Evolutionary conservation across 129 eudicot species (phyloP), one percentile per base, ranked within the genome.

Genomic region (Tanacetum coccineum): DNA sequence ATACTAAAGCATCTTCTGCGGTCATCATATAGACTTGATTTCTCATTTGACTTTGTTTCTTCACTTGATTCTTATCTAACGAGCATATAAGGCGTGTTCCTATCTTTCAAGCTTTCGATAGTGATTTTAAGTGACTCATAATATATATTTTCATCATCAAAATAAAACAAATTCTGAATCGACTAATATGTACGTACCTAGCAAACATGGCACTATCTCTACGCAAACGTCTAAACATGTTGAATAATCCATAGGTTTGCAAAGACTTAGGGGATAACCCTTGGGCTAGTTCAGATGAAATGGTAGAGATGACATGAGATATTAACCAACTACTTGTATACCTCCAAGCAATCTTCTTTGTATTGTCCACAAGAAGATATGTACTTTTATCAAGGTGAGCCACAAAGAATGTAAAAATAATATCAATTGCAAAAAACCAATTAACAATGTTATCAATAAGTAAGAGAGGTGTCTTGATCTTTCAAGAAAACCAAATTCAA

Each of bases 141-240:
- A n/a, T n/a, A n/a, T n/a, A n/a, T n/a, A n/a, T n/a, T n/a, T n/a
- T n/a, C n/a, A n/a, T n/a, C n/a, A 6, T 7, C 9, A 36, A 32
- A 36, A 36, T 1, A 0, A 36, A 36, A 36, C 9, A 36, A 36
- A 6, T 6, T 36, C 42, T 36, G 42, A 36, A 36, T 36, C 9
- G 9, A 36, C 42, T 36, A 45, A 30, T 26, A 0, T 14, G 62
- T 55, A 18, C 22, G 54, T 74, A 89, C 96, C 93, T 83, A 50
- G 83, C 76, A 77, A 89, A 89, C 85, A 85, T 50, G 26, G 89
- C 75, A 66, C 96, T 83, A 70, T 81, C 96, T 83, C 96, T 74
- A 42, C 93, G 86, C 47, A 89, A 81, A 62, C 96, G 93, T 36
- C 96, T 85, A 71, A 89, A 90, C 85, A 89, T 70, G 74, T 79